phyloP scores from a whole-genome alignment of 2,329 filamentous ascomycete genomes.

The Fusarium falciforme region DNA sequence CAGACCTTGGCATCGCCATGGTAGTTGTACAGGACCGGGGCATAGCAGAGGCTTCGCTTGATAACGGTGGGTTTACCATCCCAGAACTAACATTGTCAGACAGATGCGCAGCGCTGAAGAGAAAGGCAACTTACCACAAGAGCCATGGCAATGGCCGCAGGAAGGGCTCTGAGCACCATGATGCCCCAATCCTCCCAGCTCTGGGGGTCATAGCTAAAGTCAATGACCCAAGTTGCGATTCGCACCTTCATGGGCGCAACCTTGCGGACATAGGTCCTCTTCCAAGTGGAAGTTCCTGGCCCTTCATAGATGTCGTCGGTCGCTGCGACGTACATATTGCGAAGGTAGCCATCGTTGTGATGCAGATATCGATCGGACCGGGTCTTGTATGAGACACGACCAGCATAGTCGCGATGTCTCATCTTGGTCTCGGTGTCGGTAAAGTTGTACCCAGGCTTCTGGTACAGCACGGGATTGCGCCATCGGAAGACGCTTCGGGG shows the following conservation, averaged over 20 bases:
- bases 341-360: slow-evolving; percentile 41
- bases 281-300: slow-evolving; percentile 42
- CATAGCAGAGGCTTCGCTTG: slow-evolving; percentile 33
- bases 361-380: slow-evolving; percentile 43
- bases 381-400: slow-evolving; percentile 33
- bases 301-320: slow-evolving; percentile 43
- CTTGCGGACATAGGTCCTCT: slow-evolving; percentile 42
- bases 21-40: slow-evolving; percentile 39
- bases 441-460: slow-evolving; percentile 37
- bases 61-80: slow-evolving; percentile 28
- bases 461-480: slow-evolving; percentile 40
- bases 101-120: neutral
- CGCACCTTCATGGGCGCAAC: slow-evolving; percentile 41
- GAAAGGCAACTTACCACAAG: slow-evolving; percentile 29
- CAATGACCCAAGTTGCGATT: slow-evolving; percentile 43
- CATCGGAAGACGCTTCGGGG: slow-evolving; percentile 31
- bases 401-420: slow-evolving; percentile 41
- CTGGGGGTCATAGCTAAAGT: slow-evolving; percentile 42
- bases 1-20: slow-evolving; percentile 43
- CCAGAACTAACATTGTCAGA: slow-evolving; percentile 34
- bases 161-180: slow-evolving; percentile 38
- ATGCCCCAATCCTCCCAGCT: slow-evolving; percentile 44
- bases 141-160: slow-evolving; percentile 41
- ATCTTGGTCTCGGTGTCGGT: slow-evolving; percentile 24
- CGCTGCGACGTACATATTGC: slow-evolving; percentile 42